Base-by-base conservation (phyloP, 345 rosid genomes). In the Lepidium sativum region DNA sequence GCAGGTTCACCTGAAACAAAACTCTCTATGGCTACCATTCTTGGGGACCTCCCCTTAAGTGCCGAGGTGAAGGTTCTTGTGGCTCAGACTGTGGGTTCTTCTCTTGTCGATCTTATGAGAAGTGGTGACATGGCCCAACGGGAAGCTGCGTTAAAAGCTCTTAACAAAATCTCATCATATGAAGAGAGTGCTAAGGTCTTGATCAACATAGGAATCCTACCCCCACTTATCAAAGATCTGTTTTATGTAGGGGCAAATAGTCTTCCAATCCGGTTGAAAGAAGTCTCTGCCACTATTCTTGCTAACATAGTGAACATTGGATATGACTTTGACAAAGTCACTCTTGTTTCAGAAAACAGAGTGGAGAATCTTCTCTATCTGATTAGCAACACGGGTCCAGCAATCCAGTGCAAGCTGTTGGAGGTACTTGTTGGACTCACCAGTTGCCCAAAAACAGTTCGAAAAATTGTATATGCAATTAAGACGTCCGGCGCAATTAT, bases 371-470 rank as follows among this genome's bases (percentile, higher is more conserved):
- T 94, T 3, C 89, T 94, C 50, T 86, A 84, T 44, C 77, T 94
- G 14, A 89, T 94, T 63, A 94, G 96, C 82, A 87, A 94, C 81
- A 94, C 99, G 0, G 97, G 97, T 69, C 99, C 99, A 48, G 81
- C 92, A 21, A 87, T 94, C 34, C 97, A 86, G 77, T 89, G 99
- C 86, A 87, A 94, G 59, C 96, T 94, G 64, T 78, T 94, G 64
- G 97, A 94, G 80, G 96, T 94, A 76, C 99, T 94, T 50, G 95
- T 87, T 53, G 99, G 99, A 74, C 86, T 94, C 59, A 90, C 97
- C 8, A 68, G 20, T 67, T 81, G 83, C 44, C 77, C 72, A 10
- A 59, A 77, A 52, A 75, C 97, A 45, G 95, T 88, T 60, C 20
- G 71, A 16, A 82, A 82, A 9, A 89, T 90, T 12, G 97, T 90